phyloP scores from a whole-genome alignment of 139 green algal species.

The Raphidocelis subcapitata region DNA sequence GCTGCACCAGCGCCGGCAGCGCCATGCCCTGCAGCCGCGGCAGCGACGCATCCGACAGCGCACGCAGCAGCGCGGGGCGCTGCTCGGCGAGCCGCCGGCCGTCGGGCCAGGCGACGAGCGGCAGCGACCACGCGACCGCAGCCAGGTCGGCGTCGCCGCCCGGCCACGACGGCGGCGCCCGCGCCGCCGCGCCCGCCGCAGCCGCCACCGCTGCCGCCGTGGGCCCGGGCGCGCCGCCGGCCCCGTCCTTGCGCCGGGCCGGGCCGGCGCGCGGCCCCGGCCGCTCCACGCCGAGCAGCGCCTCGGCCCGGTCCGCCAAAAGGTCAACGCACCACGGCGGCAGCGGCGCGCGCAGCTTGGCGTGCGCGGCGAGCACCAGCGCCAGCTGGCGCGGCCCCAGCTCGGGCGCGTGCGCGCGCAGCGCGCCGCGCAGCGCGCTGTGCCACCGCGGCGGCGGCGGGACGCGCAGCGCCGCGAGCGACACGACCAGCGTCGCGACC shows the following conservation, averaged over 20 bases:
- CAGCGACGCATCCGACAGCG: not conserved
- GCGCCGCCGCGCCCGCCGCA: not conserved
- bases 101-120: not conserved
- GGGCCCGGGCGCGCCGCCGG: too few species aligned
- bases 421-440: not conserved
- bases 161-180: not conserved
- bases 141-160: conserved; percentile 4
- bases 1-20: conserved; percentile 17
- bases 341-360: too few species aligned
- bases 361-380: not conserved
- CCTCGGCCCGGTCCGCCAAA: too few species aligned
- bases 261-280: too few species aligned
- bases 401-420: conserved; percentile 1
- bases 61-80: not conserved
- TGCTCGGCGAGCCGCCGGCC: not conserved
- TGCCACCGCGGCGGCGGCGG: not conserved
- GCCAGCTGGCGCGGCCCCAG: not conserved
- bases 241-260: too few species aligned
- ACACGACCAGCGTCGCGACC: conserved; percentile 4
- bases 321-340: too few species aligned
- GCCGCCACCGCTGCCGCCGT: not conserved
- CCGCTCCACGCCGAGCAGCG: too few species aligned
- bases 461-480: conserved; percentile 2
- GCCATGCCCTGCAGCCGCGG: conserved; percentile 10
- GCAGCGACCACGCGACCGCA: conserved; percentile 13